phyloP scores from a whole-genome alignment of 2,329 filamentous ascomycete species.

The Pyrenochaeta sp. region DNA sequence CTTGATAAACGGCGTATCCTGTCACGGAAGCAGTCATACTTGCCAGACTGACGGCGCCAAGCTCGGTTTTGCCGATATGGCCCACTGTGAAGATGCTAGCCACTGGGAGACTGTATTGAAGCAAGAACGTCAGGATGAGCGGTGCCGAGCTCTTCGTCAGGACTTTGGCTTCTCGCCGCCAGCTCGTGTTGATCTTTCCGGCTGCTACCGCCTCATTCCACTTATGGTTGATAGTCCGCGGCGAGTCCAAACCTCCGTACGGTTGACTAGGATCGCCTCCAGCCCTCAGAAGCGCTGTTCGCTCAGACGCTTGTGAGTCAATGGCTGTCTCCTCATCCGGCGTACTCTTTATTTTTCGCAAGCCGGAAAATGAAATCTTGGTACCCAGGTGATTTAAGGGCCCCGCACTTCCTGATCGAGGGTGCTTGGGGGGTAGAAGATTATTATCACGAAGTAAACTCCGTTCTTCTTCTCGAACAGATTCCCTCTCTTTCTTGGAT shows the following conservation, averaged over 20 bases:
- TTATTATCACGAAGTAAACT: constrained; percentile 67
- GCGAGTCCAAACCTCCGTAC: constrained; percentile 58
- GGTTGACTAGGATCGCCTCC: constrained; percentile 48
- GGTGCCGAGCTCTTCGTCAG: constrained; percentile 63
- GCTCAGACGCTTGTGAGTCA: constrained; percentile 50
- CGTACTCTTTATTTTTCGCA: constrained; percentile 40
- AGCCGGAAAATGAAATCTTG: constrained; percentile 39
- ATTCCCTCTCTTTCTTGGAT: constrained; percentile 62
- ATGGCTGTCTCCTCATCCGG: constrained; percentile 43
- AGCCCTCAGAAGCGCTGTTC: constrained; percentile 57
- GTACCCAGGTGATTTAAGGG: constrained; percentile 34
- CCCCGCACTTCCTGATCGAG: constrained; percentile 47
- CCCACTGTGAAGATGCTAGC: constrained; percentile 60
- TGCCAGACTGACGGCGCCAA: constrained; percentile 58
- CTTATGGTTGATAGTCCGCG: constrained; percentile 54
- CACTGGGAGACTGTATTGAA: constrained; percentile 59
- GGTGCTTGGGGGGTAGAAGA: constrained; percentile 63
- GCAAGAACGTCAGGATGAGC: constrained; percentile 57
- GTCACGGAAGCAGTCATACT: constrained; percentile 61
- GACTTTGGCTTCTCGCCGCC: constrained; percentile 88
- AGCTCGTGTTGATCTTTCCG: constrained; percentile 86
- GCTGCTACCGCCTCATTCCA: constrained; percentile 77
- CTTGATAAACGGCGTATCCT: constrained; percentile 58
- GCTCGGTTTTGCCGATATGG: constrained; percentile 58
- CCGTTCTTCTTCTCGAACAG: constrained; percentile 64